These are phyloP conservation scores for Kalaharituber pfeilii DNA, from an alignment of 2,329 filamentous ascomycete genomes.

Conservation along the genomic window DNA sequence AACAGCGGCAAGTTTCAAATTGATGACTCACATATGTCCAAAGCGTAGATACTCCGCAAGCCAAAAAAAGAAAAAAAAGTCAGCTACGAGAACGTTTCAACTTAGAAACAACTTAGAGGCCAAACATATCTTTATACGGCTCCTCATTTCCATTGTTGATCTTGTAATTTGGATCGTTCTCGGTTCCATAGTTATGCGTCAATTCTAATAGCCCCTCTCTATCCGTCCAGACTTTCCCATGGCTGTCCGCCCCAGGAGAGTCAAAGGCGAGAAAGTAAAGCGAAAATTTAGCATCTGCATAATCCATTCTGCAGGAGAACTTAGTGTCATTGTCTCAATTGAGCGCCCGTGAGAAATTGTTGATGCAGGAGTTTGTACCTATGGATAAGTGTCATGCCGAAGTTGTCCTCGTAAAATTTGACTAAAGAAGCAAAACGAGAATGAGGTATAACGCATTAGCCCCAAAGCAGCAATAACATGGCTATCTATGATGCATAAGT, in stretches of 20 bases:
- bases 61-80: no score
- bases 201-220: constrained; percentile 83
- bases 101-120: neutral
- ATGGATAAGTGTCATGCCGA: constrained; percentile 71
- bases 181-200: constrained; percentile 59
- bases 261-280: constrained; percentile 93
- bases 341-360: neutral
- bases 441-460: neutral
- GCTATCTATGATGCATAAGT: neutral
- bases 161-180: constrained; percentile 63
- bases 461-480: constrained; percentile 2
- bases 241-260: constrained; percentile 53
- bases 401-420: constrained; percentile 72
- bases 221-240: constrained; percentile 54
- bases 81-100: neutral
- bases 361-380: constrained; percentile 31
- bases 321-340: neutral
- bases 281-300: constrained; percentile 80
- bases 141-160: constrained; percentile 83
- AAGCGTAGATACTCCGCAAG: constrained; percentile 15
- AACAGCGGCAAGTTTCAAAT: no score
- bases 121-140: constrained; percentile 36
- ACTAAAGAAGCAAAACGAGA: constrained; percentile 31
- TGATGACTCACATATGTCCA: constrained; percentile 20
- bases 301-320: constrained; percentile 28